Conservation (phyloP, 1,284 basidiomycete genomes). For the Agroathelia rolfsii region DNA sequence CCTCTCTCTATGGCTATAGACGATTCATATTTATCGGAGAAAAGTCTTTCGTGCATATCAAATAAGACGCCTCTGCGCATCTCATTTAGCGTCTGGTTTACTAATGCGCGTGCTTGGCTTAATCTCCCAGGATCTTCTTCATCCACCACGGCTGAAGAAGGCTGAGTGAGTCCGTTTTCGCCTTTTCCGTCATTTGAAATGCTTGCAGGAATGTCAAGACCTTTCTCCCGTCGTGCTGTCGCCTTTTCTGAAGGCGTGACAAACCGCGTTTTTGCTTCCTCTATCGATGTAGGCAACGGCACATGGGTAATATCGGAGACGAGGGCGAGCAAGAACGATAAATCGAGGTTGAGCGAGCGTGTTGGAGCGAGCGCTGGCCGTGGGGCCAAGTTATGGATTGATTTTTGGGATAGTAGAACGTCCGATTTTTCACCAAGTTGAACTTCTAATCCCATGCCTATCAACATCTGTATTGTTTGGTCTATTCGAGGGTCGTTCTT, state of each 20-base stretch:
- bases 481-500: constrained; percentile 53
- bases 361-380: constrained; percentile 33
- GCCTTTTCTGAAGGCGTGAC: constrained; percentile 19
- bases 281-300: constrained; percentile 43
- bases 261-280: constrained; percentile 55
- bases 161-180: constrained; percentile 6
- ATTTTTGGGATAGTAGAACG: constrained; percentile 16
- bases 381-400: constrained; percentile 12
- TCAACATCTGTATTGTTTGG: constrained; percentile 45
- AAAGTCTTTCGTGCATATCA: constrained; percentile 44
- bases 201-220: constrained; percentile 4
- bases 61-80: constrained; percentile 57
- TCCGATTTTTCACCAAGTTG: constrained; percentile 50
- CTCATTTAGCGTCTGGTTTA: constrained; percentile 61
- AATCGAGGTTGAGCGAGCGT: constrained; percentile 61
- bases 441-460: constrained; percentile 55
- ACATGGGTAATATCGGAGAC: constrained; percentile 77
- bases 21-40: too few species aligned
- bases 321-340: constrained; percentile 74
- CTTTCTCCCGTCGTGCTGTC: constrained; percentile 11
- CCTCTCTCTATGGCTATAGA: too few species aligned
- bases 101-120: constrained; percentile 57
- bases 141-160: constrained; percentile 10
- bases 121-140: constrained; percentile 31
- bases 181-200: constrained; percentile 7